Conservation (phyloP, 352 stramenopile genomes). For the Phytopythium montanum region DNA sequence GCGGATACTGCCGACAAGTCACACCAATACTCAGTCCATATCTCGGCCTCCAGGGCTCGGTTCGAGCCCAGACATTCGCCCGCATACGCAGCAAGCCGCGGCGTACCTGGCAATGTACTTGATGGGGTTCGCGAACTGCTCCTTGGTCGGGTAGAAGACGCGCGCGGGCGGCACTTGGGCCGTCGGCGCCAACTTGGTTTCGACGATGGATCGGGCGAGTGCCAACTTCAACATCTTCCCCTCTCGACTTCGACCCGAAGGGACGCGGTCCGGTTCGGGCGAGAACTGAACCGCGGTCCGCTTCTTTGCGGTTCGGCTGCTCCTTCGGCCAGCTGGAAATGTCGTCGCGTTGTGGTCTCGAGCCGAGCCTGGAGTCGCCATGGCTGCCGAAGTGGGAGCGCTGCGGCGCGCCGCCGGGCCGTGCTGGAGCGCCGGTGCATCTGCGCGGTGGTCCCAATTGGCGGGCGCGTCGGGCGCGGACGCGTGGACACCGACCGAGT, state of each 20-base stretch:
- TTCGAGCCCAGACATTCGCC: not conserved
- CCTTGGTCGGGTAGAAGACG: constrained; percentile 78
- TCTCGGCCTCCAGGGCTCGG: not conserved
- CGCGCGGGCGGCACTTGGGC: constrained; percentile 29
- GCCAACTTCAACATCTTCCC: constrained; percentile 68
- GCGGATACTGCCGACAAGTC: constrained; percentile 40
- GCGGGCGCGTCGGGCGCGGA: not conserved
- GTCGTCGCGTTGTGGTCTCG: not conserved
- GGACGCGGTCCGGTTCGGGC: constrained; percentile 15
- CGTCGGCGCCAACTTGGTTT: constrained; percentile 38
- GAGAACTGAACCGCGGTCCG: constrained; percentile 28
- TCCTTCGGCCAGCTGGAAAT: not conserved
- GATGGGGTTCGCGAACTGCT: constrained; percentile 87
- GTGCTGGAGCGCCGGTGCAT: not conserved
- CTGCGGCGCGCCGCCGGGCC: not conserved
- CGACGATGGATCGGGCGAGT: constrained; percentile 41
- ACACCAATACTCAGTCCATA: not conserved
- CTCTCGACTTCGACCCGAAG: constrained; percentile 20
- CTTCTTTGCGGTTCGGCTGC: constrained; percentile 20
- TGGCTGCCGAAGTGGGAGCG: not conserved
- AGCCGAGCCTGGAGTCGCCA: not conserved
- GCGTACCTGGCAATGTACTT: constrained; percentile 82
- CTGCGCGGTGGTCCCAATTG: not conserved
- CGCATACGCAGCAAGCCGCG: not conserved
- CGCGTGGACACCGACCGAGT: not conserved